Percentiles rank a stretch among this genome's conserved stretches.
Evolutionary conservation across 1,284 basidiomycete species (phyloP).

Genomic region (Trametes hirsuta): DNA sequence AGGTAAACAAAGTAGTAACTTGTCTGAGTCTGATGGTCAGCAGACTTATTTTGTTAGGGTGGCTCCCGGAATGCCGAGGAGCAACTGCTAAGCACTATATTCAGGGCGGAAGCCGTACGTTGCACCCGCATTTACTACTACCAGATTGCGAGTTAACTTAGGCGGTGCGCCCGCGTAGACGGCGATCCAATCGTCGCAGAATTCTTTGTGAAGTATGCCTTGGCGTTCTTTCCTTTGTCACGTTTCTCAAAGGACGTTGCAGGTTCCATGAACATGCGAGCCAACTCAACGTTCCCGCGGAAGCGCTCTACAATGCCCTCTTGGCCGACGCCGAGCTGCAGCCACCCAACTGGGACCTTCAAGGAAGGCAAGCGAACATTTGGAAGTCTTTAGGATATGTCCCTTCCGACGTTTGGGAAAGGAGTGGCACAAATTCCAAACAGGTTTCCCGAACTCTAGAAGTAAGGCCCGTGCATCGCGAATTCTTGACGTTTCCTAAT

Average conservation of each 20-base stretch:
- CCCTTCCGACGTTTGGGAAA: slow-evolving; percentile 52
- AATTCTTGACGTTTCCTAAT: neutral
- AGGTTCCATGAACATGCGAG: slow-evolving; percentile 54
- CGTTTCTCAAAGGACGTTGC: neutral
- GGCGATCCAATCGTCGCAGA: slow-evolving; percentile 67
- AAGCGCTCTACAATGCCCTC: slow-evolving; percentile 55
- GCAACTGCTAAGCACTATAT: slow-evolving; percentile 52
- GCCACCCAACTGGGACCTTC: slow-evolving; percentile 63
- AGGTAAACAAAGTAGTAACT: slow-evolving; percentile 39
- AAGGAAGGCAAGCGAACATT: slow-evolving; percentile 59
- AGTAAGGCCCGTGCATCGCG: slow-evolving; percentile 34
- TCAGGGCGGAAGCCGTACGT: slow-evolving; percentile 67
- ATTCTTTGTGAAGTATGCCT: slow-evolving; percentile 65
- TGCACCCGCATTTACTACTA: neutral
- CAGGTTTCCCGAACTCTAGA: slow-evolving; percentile 64
- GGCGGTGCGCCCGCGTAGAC: slow-evolving; percentile 41
- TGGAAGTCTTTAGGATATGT: slow-evolving; percentile 59
- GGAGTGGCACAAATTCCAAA: slow-evolving; percentile 61
- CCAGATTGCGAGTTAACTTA: neutral
- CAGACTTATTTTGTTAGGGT: slow-evolving; percentile 40
- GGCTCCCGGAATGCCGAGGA: slow-evolving; percentile 66
- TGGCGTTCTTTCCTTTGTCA: neutral
- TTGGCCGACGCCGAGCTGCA: slow-evolving; percentile 61
- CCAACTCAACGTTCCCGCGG: slow-evolving; percentile 48
- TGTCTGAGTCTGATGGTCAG: neutral